Evolutionary conservation across 2,329 filamentous ascomycete species (phyloP), one percentile per base, ranked within the genome.

Genomic region (Nannizziopsis barbatae): DNA sequence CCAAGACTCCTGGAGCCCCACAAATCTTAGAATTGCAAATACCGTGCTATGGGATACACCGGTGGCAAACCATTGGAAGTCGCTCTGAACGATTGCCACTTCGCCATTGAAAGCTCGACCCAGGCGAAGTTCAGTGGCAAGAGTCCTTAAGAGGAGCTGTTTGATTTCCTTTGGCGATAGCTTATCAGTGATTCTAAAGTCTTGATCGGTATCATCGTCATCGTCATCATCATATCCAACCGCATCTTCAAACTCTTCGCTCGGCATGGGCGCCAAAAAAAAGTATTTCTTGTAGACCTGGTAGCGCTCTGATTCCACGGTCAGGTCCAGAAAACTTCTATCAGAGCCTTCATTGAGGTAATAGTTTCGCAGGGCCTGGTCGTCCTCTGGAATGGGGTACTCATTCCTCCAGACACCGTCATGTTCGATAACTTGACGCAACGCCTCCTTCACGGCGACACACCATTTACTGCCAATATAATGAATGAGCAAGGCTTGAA

Each of bases 401-500:
- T 31, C 27, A 47, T 52, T 52, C 15, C 53, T 53, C 56, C 54
- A 58, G 15, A 56, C 45, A 1, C 10, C 30, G 0, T 35, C 17
- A 1, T 40, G 1, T 22, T 45, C 17, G 7, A 57, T 52, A 17
- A 58, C 50, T 0, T 27, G 6, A n/a, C 47, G 48, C 6, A 61
- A 46, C 0, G 33, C n/a, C 0, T 1, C 3, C 46, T 59, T 60
- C 3, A 61, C 15, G 1, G 60, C 42, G 8, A 60, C 58, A 45
- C 63, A 67, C 50, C 68, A 59, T 14, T 43, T 55, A 53, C 22
- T 67, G 58, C 65, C 67, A 33, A 72, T 66, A 49, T 65, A 70
- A 45, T 71, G 67, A 11, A 69, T 61, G 49, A 71, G 70, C 10
- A 71, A 65, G n/a, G 67, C 63, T 52, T 72, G 68, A 12, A 72